Percentiles rank a stretch among this genome's conserved stretches.
Conservation (phyloP, 176 grass and related monocot genomes). For the Oryza nivara region DNA sequence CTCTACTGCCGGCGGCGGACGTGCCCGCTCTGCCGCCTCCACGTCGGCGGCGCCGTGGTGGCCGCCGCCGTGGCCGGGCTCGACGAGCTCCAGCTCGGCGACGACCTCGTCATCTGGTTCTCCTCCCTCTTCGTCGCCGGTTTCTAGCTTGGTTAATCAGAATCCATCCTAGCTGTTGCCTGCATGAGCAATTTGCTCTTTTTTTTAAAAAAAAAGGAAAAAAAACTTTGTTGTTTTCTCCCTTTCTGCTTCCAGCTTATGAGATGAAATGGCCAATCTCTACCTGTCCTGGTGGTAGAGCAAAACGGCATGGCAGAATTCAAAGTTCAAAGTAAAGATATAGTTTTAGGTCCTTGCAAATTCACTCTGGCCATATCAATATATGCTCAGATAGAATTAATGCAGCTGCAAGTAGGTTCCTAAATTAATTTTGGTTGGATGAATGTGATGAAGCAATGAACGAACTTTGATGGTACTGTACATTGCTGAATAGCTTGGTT, state of each 20-base stretch:
- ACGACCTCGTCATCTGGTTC: constrained; percentile 84
- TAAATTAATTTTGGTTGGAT: neutral
- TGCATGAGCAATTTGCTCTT: neutral
- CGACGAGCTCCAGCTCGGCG: constrained; percentile 52
- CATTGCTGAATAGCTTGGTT: neutral
- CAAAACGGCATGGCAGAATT: too few relatives aligned
- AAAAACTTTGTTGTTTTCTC: neutral
- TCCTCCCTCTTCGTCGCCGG: constrained; percentile 69
- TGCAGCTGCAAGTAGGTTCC: neutral
- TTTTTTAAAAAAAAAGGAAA: neutral
- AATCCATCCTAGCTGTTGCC: too few relatives aligned
- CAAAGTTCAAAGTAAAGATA: too few relatives aligned
- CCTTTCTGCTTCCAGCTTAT: neutral
- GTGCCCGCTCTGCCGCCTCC: constrained; percentile 76
- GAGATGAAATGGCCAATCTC: neutral
- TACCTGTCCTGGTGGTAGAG: neutral
- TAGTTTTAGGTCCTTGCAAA: too few relatives aligned
- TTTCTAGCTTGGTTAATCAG: constrained; percentile 10
- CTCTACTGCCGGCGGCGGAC: constrained; percentile 63
- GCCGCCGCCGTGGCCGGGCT: neutral
- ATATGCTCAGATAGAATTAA: neutral
- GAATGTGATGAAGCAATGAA: neutral
- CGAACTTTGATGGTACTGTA: neutral
- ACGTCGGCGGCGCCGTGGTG: constrained; percentile 32
- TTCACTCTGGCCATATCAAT: too few relatives aligned